A percentile compares a stretch with the other conserved stretches of the same genome.
phyloP scores from a whole-genome alignment of 2,329 filamentous ascomycete genomes.

The Peltaster fructicola region DNA sequence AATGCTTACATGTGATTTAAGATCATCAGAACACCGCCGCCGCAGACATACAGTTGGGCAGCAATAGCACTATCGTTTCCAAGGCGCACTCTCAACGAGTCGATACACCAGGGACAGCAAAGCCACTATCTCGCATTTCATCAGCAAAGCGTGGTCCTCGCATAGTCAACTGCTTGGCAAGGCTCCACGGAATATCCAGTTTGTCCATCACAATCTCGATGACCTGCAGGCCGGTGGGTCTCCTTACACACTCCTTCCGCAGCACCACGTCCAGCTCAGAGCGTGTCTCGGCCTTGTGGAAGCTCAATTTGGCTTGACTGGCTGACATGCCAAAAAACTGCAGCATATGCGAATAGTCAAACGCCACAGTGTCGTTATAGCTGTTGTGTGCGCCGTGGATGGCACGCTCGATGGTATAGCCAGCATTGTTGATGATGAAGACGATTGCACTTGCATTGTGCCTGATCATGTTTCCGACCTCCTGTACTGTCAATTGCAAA shows the following conservation, averaged over 20 bases:
- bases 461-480: constrained; percentile 44
- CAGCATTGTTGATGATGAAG: constrained; percentile 29
- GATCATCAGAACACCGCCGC: no score
- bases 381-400: constrained; percentile 28
- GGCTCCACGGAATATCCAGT: constrained; percentile 23
- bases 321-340: constrained; percentile 22
- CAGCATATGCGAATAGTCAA: constrained; percentile 23
- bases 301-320: constrained; percentile 13
- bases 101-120: no score
- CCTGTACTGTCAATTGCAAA: constrained; percentile 48
- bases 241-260: constrained; percentile 12
- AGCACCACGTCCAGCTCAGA: constrained; percentile 22
- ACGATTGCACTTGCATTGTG: constrained; percentile 20
- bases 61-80: no score
- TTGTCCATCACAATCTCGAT: constrained; percentile 25
- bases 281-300: constrained; percentile 22
- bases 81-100: no score
- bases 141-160: constrained; percentile 18
- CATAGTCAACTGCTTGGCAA: constrained; percentile 19
- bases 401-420: constrained; percentile 30
- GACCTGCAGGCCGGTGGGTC: constrained; percentile 20
- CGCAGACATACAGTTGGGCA: no score
- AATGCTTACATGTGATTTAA: no score
- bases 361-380: constrained; percentile 35
- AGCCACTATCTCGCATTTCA: constrained; percentile 23